phyloP scores from a whole-genome alignment of 169 alveolate genomes.

The Prorocentrum cordatum region DNA sequence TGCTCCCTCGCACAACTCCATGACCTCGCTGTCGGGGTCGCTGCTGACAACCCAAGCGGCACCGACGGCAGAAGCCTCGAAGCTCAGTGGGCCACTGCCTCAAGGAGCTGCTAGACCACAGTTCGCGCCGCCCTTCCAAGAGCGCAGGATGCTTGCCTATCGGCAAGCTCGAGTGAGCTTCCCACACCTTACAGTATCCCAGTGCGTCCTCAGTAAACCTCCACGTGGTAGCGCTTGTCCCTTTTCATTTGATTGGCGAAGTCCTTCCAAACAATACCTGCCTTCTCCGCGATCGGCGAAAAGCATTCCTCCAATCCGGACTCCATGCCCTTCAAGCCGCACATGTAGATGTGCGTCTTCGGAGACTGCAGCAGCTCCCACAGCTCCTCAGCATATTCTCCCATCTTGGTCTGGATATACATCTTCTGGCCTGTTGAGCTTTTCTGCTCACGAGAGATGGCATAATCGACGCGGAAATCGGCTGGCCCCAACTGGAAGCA shows the following conservation, averaged over 20 bases:
- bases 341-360: slow-evolving; percentile 62
- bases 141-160: no score
- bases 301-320: slow-evolving; percentile 53
- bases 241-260: slow-evolving; percentile 54
- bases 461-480: slow-evolving; percentile 48
- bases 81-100: no score
- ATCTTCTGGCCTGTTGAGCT: slow-evolving; percentile 46
- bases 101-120: no score
- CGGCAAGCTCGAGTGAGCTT: no score
- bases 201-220: slow-evolving; percentile 21
- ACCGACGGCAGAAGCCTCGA: no score
- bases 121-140: no score
- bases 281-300: slow-evolving; percentile 42
- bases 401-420: slow-evolving; percentile 68
- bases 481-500: no score
- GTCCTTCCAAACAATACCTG: slow-evolving; percentile 24
- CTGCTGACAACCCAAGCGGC: no score
- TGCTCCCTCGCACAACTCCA: no score
- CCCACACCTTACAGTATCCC: no score
- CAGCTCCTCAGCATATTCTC: slow-evolving; percentile 51
- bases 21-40: no score
- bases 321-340: slow-evolving; percentile 62
- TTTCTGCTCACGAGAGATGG: slow-evolving; percentile 57
- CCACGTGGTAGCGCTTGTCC: slow-evolving; percentile 43
- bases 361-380: slow-evolving; percentile 50